Evolutionary conservation across 179 eudicot genomes (phyloP).

Genomic region (Spergularia azorica): DNA sequence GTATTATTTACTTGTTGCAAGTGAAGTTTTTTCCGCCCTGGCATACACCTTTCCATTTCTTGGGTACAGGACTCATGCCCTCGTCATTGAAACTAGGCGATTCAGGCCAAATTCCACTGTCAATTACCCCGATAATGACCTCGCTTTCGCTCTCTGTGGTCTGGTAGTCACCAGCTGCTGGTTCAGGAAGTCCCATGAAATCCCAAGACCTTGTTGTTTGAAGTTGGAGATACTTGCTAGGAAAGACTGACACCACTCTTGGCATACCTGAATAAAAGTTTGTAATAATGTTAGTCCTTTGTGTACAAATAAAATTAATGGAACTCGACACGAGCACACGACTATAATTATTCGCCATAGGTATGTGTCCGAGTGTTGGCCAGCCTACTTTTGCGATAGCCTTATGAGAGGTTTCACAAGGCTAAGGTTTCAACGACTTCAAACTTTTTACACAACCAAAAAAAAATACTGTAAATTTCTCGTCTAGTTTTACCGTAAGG

Average conservation of each 20-base stretch:
- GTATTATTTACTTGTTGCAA: conserved; percentile 47
- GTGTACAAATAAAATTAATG: background rate
- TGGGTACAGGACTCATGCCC: conserved; percentile 46
- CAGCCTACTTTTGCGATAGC: too few relatives aligned
- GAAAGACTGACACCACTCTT: conserved; percentile 57
- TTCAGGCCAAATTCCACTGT: conserved; percentile 68
- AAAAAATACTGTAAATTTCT: too few relatives aligned
- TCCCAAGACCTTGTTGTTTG: conserved; percentile 88
- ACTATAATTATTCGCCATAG: too few relatives aligned
- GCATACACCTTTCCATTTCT: conserved; percentile 62
- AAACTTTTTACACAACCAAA: too few relatives aligned
- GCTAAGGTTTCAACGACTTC: too few relatives aligned
- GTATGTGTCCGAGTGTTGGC: too few relatives aligned
- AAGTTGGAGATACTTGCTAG: conserved; percentile 45
- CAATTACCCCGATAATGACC: conserved; percentile 47
- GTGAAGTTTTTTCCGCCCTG: conserved; percentile 38
- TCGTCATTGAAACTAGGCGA: conserved; percentile 48
- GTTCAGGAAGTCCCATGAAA: conserved; percentile 47
- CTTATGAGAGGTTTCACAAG: too few relatives aligned
- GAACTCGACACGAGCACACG: too few relatives aligned
- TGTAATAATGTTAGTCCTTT: background rate
- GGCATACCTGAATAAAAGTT: background rate
- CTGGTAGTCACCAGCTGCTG: background rate
- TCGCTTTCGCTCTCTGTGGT: conserved; percentile 34
- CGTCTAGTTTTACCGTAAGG: too few relatives aligned